A percentile compares a stretch with the other conserved stretches of the same genome.
Conservation (phyloP, 805 yeast species). For the Suhomyces kilbournensis region DNA sequence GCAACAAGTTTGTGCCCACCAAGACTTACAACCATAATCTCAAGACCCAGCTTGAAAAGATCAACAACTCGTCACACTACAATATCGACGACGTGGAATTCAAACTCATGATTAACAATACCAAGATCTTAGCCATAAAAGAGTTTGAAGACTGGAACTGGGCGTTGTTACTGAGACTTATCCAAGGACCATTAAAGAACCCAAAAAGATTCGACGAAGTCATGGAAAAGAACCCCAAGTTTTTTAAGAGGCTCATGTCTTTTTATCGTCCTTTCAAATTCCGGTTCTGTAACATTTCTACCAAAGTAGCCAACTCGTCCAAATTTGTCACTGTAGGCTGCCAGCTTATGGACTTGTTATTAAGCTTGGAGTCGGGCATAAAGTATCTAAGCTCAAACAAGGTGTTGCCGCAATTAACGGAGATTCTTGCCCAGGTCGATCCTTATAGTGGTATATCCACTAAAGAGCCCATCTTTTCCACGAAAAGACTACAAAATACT, state of each 20-base stretch:
- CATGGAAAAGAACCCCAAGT: conserved; percentile 69
- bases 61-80: conserved; percentile 20
- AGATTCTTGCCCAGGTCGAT: conserved; percentile 81
- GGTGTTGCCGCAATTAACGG: conserved; percentile 82
- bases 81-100: conserved; percentile 62
- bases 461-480: conserved; percentile 70
- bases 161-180: conserved; percentile 65
- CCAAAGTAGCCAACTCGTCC: conserved; percentile 49
- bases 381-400: conserved; percentile 68
- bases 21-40: conserved; percentile 26
- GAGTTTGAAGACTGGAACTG: conserved; percentile 86
- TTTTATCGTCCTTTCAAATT: conserved; percentile 91
- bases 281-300: conserved; percentile 50
- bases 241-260: conserved; percentile 77
- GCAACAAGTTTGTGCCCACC: conserved; percentile 27
- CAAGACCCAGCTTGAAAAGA: conserved; percentile 17
- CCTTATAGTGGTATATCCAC: conserved; percentile 74
- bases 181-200: conserved; percentile 78
- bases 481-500: conserved; percentile 56
- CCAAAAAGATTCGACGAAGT: conserved; percentile 75
- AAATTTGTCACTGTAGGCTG: conserved; percentile 72
- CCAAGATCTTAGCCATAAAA: conserved; percentile 74
- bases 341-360: conserved; percentile 63
- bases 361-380: conserved; percentile 63
- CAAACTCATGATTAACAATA: conserved; percentile 59